Evolutionary conservation across 176 grass and related monocot genomes (phyloP), one percentile per base, ranked within the genome.

Genomic region (Ensete glaucum): DNA sequence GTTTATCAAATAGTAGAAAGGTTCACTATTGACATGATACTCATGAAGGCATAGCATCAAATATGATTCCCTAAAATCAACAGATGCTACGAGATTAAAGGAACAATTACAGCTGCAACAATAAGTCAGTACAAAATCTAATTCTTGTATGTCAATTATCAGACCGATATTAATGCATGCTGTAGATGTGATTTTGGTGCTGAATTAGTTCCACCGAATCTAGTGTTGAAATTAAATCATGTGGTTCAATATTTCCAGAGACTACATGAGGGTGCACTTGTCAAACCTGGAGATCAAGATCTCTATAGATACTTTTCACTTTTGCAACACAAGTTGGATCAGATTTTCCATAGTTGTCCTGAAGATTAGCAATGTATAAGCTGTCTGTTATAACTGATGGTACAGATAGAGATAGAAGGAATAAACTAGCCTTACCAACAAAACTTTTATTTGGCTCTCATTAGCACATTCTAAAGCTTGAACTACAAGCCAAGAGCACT

Each of bases 401-500:
- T 67, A 62, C 76, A 70, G 27, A 64, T 52, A 56, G 70, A 77
- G 73, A 81, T 54, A 27, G 27, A 74, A 60, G 13, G 81, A 50
- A 34, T 62, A 6, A 72, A 56, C n/a, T 69, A 20, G 2, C 78
- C 84, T 87, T 91, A 99, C 95, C 70, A 50, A 85, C 23, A 99
- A 72, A 71, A 99, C 72, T 48, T 15, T 11, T 73, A 85, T 87
- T 80, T 99, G 95, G 76, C 52, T 74, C 71, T 82, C 90, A 49
- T 84, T 77, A 53, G 79, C 86, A 84, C 27, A 86, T 19, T 91
- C 84, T 53, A 99, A 86, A 76, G 95, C 90, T 77, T 99, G 88
- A 75, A 99, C 95, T 74, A 99, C 86, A 52, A 99, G 81, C 95
- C 95, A 99, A 49, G 95, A 98, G 83, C 95, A 98, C 75, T 93